Evolutionary conservation across 345 rosid species (phyloP).

Genomic region (Aquilaria sinensis): DNA sequence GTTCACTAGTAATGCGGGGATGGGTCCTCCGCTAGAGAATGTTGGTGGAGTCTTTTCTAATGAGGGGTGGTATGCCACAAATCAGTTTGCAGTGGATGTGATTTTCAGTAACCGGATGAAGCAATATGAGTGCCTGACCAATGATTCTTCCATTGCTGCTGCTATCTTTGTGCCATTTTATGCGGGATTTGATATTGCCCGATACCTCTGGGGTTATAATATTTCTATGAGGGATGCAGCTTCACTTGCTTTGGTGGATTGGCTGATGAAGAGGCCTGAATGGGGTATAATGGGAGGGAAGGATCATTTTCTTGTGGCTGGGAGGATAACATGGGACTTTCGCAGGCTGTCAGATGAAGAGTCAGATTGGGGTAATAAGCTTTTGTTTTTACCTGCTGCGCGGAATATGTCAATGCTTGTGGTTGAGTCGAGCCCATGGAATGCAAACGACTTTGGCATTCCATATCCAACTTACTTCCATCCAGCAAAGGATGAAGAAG

Average conservation of each 20-base stretch:
- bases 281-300: conserved; percentile 80
- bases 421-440: conserved; percentile 97
- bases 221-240: conserved; percentile 72
- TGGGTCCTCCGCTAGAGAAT: conserved; percentile 84
- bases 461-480: conserved; percentile 90
- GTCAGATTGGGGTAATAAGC: conserved; percentile 86
- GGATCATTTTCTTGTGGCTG: conserved; percentile 92
- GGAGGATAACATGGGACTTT: conserved; percentile 94
- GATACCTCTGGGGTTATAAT: conserved; percentile 79
- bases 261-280: conserved; percentile 84
- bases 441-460: conserved; percentile 84
- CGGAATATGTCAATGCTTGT: conserved; percentile 93
- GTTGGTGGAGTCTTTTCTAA: conserved; percentile 74
- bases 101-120: conserved; percentile 83
- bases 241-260: conserved; percentile 73
- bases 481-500: conserved; percentile 82
- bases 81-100: conserved; percentile 87
- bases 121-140: conserved; percentile 77
- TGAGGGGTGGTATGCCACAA: conserved; percentile 81
- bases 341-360: conserved; percentile 71
- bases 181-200: conserved; percentile 83
- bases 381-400: conserved; percentile 78
- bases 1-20: conserved; percentile 69
- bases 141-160: conserved; percentile 81
- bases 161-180: conserved; percentile 85